A percentile compares a stretch with the other conserved stretches of the same genome.
phyloP scores from a whole-genome alignment of 2,329 filamentous ascomycete species.

The Fusarium tanahbumbuense region DNA sequence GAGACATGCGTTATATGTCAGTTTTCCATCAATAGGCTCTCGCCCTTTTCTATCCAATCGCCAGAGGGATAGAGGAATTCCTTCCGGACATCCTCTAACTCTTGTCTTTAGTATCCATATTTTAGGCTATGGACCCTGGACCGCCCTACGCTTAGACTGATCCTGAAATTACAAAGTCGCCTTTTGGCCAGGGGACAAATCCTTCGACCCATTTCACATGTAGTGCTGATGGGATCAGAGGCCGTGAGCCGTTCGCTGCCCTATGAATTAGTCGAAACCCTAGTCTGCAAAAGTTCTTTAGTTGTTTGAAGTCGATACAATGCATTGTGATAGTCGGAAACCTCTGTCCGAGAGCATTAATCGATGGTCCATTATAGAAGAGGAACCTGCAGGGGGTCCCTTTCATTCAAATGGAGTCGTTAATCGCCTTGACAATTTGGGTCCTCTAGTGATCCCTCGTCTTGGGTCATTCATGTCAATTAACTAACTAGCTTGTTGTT shows the following conservation, averaged over 20 bases:
- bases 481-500: slow-evolving; percentile 3
- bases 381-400: slow-evolving; percentile 3
- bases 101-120: slow-evolving; percentile 15
- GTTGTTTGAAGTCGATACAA: slow-evolving; percentile 13
- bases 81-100: background rate
- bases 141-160: slow-evolving; percentile 1
- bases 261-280: slow-evolving; percentile 21
- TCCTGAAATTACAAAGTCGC: slow-evolving; percentile 29
- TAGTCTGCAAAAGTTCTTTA: slow-evolving; percentile 8
- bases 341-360: background rate
- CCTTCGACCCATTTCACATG: slow-evolving; percentile 18
- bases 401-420: slow-evolving; percentile 19
- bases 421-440: slow-evolving; percentile 5
- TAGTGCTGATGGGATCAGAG: background rate
- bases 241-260: background rate
- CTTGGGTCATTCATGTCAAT: background rate
- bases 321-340: background rate
- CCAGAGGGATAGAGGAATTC: background rate
- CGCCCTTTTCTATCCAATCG: background rate
- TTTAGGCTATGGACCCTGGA: slow-evolving; percentile 31
- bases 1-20: background rate
- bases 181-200: slow-evolving; percentile 20
- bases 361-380: background rate
- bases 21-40: background rate
- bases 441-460: slow-evolving; percentile 5